These are phyloP conservation scores for Begonia masoniana DNA, from an alignment of 306 rosid species.

Conservation along the genomic window DNA sequence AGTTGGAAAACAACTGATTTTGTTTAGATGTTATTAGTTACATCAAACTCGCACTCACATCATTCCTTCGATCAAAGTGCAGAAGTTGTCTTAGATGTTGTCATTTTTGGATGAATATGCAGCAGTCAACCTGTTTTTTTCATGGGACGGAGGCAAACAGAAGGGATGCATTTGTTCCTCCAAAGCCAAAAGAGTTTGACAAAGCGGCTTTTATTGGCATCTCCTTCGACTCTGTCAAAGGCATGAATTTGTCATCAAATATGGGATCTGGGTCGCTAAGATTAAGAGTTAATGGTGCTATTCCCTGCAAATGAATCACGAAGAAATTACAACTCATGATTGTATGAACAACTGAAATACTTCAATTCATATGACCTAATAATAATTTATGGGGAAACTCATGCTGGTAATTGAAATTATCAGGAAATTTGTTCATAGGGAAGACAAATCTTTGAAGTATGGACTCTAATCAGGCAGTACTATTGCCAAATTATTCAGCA, in stretches of 20 bases:
- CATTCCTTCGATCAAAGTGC: too few relatives aligned
- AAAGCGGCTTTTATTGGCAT: conserved; percentile 60
- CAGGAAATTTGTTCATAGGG: too few relatives aligned
- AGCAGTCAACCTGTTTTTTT: not conserved
- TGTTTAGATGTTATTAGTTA: too few relatives aligned
- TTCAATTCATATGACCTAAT: too few relatives aligned
- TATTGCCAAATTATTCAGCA: not conserved
- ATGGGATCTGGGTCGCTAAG: conserved; percentile 70
- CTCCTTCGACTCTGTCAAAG: conserved; percentile 45
- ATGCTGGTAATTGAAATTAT: too few relatives aligned
- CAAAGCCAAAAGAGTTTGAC: conserved; percentile 92
- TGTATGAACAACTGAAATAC: not conserved
- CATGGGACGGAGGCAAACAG: conserved; percentile 44
- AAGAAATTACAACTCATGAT: not conserved
- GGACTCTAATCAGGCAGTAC: too few relatives aligned
- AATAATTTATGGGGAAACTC: too few relatives aligned
- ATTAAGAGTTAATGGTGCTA: conserved; percentile 86
- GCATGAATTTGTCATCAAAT: conserved; percentile 53
- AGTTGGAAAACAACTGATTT: too few relatives aligned
- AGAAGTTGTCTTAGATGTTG: too few relatives aligned
- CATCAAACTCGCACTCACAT: too few relatives aligned
- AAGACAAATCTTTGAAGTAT: too few relatives aligned
- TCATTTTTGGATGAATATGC: not conserved
- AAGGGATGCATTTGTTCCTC: conserved; percentile 90
- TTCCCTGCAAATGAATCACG: conserved; percentile 44